Percentiles rank a stretch among this genome's conserved stretches.
Conservation (phyloP, 768 basidiomycete genomes). For the Plicaturopsis crispa region DNA sequence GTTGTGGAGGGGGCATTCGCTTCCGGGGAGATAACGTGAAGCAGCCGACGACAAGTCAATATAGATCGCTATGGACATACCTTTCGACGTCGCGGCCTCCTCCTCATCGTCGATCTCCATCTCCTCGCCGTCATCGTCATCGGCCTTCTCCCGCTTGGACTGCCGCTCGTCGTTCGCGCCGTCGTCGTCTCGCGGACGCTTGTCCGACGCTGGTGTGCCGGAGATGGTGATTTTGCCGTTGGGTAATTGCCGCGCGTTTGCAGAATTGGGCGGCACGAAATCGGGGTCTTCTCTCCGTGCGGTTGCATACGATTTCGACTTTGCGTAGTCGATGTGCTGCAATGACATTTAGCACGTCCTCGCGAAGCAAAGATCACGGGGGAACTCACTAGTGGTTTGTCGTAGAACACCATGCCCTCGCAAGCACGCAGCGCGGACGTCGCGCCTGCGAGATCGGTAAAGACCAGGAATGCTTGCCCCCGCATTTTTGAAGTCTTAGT, state of each 20-base stretch:
- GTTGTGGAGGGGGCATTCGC: conserved; percentile 6
- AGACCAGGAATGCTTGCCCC: conserved; percentile 95
- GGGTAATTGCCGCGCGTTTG: conserved; percentile 35
- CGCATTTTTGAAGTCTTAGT: conserved; percentile 80
- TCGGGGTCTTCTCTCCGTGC: conserved; percentile 70
- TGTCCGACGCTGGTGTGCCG: too few relatives aligned
- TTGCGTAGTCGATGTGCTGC: conserved; percentile 89
- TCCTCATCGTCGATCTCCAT: conserved; percentile 96
- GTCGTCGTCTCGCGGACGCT: conserved; percentile 60
- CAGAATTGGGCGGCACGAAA: conserved; percentile 67
- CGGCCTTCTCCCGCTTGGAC: conserved; percentile 63
- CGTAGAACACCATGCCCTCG: conserved; percentile 89
- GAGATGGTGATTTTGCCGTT: conserved; percentile 27
- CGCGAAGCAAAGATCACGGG: conserved; percentile 4
- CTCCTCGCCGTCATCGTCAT: conserved; percentile 69
- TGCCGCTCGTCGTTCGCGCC: conserved; percentile 43
- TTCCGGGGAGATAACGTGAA: conserved; percentile 10
- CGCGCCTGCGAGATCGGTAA: conserved; percentile 83
- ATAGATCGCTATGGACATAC: conserved; percentile 14
- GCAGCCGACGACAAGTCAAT: conserved; percentile 3
- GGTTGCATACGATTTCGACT: conserved; percentile 83
- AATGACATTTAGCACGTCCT: conserved; percentile 3
- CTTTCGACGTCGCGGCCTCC: conserved; percentile 38
- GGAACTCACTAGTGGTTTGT: conserved; percentile 79
- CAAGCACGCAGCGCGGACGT: conserved; percentile 91